Base-by-base conservation (phyloP, 768 basidiomycete genomes). In the Clitopilus hobsonii region DNA sequence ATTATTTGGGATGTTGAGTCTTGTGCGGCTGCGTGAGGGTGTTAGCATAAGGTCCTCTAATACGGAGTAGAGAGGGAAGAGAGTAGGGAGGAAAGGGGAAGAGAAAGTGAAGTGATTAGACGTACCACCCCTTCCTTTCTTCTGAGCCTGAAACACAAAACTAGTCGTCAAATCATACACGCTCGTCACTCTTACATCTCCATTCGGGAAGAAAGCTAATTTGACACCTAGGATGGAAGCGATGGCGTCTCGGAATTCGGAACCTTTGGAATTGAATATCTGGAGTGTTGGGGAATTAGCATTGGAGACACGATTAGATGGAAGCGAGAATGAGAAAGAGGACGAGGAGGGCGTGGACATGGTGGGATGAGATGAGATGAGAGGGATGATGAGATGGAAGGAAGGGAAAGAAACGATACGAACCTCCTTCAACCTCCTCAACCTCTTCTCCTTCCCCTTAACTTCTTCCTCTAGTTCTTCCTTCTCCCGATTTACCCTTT, bases 191-290 rank as follows among this genome's bases (percentile, higher is more conserved):
- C 91, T 81, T 49, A 98, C 88, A 61, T 92, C 85, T 0, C 94
- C 95, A 51, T 92, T 93, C 14, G 89, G 90, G 64, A 91, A 91
- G 66, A 98, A 97, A 1, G 88, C 86, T 50, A 98, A 81, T 63
- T 96, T 93, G 65, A 94, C 86, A 5, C 95, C 96, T 0, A 98
- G 80, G 49, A 98, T 88, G 0, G 89, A 86, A 3, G 88, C 86
- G 56, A 98, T 89, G 5, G 94, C 87, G 65, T 95, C 91, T 32
- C 91, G 83, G 75, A 98, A 96, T 64, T 98, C 94, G 56, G 88
- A 82, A 7, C 87, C 86, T 68, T 97, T 98, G 28, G 85, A 83
- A 0, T 79, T 73, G 70, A 92, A 97, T 4, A 95, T 84, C 89
- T 94, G 65, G 1, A 30, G n/a, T n/a, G n/a, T n/a, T n/a, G n/a